Conservation (phyloP, 305 asterid genomes). For the Fraxinus sp. region DNA sequence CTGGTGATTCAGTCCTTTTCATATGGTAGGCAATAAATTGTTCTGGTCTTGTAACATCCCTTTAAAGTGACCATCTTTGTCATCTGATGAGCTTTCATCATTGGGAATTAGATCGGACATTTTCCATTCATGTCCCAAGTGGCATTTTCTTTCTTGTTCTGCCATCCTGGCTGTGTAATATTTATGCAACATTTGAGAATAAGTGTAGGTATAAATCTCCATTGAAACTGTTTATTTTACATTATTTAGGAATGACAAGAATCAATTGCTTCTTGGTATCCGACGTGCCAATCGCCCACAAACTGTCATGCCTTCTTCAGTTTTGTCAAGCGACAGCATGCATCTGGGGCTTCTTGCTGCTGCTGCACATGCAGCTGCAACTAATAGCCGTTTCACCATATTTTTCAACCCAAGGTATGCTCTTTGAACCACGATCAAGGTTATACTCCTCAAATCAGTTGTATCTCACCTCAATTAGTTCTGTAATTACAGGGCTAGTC, state of each 20-base stretch:
- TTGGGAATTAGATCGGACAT: neutral
- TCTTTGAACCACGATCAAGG: neutral
- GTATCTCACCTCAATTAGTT: slow-evolving; percentile 13
- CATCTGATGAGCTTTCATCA: neutral
- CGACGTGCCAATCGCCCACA: slow-evolving; percentile 74
- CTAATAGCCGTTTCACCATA: slow-evolving; percentile 71
- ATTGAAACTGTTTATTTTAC: neutral
- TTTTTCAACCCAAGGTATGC: slow-evolving; percentile 74
- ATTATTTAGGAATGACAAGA: slow-evolving; percentile 62
- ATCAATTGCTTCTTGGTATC: slow-evolving; percentile 70
- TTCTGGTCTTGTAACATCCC: neutral
- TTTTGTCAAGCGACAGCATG: slow-evolving; percentile 82
- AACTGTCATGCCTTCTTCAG: slow-evolving; percentile 78
- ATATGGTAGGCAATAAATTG: slow-evolving; percentile 49
- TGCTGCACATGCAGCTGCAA: slow-evolving; percentile 86
- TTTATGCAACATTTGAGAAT: neutral
- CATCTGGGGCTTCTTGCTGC: slow-evolving; percentile 89
- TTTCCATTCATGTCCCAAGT: neutral
- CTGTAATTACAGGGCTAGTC: slow-evolving; percentile 53
- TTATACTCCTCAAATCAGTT: neutral
- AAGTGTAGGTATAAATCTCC: neutral
- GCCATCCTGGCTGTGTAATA: neutral
- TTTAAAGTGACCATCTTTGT: neutral
- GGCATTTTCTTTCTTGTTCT: neutral
- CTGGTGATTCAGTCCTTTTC: slow-evolving; percentile 82